Evolutionary conservation across 1,284 basidiomycete species (phyloP), one percentile per base, ranked within the genome.

Genomic region (Lignosus rhinocerotis): DNA sequence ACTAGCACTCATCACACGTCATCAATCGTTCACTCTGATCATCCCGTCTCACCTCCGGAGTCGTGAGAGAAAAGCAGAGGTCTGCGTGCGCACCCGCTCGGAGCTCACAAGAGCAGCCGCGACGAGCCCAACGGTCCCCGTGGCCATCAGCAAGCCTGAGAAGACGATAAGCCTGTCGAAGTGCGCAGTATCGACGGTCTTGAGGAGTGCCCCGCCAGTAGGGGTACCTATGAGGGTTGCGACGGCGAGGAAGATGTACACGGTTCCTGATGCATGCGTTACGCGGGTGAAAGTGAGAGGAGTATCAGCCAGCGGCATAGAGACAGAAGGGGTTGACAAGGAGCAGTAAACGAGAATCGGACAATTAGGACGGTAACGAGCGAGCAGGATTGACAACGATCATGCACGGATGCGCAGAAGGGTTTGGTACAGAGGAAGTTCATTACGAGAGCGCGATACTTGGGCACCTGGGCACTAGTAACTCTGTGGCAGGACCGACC

Each of bases 121-220:
- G 25, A 30, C 25, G 43, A 58, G 51, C 14, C 48, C 50, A 9
- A 57, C 21, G 3, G 62, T 66, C 19, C 63, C 64, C 14, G 50
- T 62, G 16, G 62, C 57, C 21, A 64, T 51, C 17, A 68, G 41
- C 4, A 64, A 58, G 32, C 72, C 72, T 11, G 72, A 71, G 61
- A 74, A 75, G 36, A 72, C 47, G 53, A 75, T 75, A 17, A 75
- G 66, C 21, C 55, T 44, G 19, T 66, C 61, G 60, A 74, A 73
- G 42, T 73, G 61, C 9, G 41, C 42, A 41, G 71, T 65, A 21
- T 66, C 66, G 12, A 64, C 55, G 11, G 57, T 51, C 5, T 53
- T 56, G 11, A 74, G 60, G 58, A 75, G 70, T 12, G 69, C 69
- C 14, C 73, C 73, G 9, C 68, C 73, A 0, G 71, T 72, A 17